A percentile compares a stretch with the other conserved stretches of the same genome.
Conservation (phyloP, 768 basidiomycete genomes). For the Lanmaoa rubissima region DNA sequence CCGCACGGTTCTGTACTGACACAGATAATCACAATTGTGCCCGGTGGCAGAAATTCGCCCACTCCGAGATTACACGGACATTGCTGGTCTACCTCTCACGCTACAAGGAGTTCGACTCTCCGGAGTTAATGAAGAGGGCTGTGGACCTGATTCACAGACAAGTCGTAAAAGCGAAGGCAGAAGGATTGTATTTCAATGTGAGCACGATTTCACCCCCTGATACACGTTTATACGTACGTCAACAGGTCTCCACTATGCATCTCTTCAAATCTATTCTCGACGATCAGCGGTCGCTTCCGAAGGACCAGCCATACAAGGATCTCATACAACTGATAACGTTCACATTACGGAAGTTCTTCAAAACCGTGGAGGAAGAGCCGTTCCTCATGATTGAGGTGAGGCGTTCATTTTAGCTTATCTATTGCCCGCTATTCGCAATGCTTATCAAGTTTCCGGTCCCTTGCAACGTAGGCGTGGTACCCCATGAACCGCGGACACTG, state of each 20-base stretch:
- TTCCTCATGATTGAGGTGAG: conserved; percentile 87
- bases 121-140: conserved; percentile 87
- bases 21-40: conserved; percentile 16
- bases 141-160: conserved; percentile 90
- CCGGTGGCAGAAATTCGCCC: conserved; percentile 76
- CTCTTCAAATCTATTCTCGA: conserved; percentile 87
- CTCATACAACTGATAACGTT: conserved; percentile 81
- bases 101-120: conserved; percentile 71
- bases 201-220: conserved; percentile 19
- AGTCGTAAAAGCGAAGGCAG: conserved; percentile 86
- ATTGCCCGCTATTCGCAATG: conserved; percentile 11
- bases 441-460: conserved; percentile 16
- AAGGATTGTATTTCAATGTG: conserved; percentile 95
- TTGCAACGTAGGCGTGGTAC: conserved; percentile 66
- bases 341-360: conserved; percentile 93
- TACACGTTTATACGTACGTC: conserved; percentile 20
- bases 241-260: conserved; percentile 82
- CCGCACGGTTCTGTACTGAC: conserved; percentile 17
- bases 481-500: conserved; percentile 85
- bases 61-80: conserved; percentile 81
- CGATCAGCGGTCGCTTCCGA: conserved; percentile 76
- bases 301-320: conserved; percentile 78
- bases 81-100: conserved; percentile 79
- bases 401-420: conserved; percentile 31
- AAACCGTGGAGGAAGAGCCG: conserved; percentile 76